Evolutionary conservation across 495 filamentous ascomycete species (phyloP), one percentile per base, ranked within the genome.

Genomic region (Hypoxylon perforatum): DNA sequence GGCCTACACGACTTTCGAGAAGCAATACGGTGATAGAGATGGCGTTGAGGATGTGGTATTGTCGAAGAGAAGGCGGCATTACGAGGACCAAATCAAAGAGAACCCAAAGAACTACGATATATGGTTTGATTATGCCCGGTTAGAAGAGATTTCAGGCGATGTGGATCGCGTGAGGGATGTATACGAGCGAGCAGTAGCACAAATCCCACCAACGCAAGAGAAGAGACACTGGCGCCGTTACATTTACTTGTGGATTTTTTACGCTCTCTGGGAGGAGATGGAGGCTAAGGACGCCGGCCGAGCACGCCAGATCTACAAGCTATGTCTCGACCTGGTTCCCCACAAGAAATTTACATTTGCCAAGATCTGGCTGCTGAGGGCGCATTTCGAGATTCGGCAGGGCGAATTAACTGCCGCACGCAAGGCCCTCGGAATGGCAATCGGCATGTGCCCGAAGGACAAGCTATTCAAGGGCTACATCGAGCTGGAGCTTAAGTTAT

Each of bases 291-390:
- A 98, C 69, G 73, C 87, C 35, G 85, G 90, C 18, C 88, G 96
- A 35, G 93, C 94, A 7, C 86, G 91, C 25, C 91, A 97, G 70
- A 92, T 99, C 67, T 98, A 97, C 79, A 84, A 91, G 57, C 91
- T 94, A 64, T 96, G 92, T 62, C 78, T 98, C 35, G 90, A 88
- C 68, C 79, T 97, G 21, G 89, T 98, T 64, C 96, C 95, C 0
- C 94, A 99, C 80, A 96, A 97, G 76, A 91, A 92, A 67, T 99
- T 98, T 79, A 97, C 95, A 1, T 99, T 97, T 75, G 92, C 93
- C 75, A 99, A 99, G 73, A 82, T 98, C 53, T 98, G 96, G 95
- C 80, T 97, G 15, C 82, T 94, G 77, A 94, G 92, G 70, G 94
- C 94, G 8, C 92, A 96, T 57, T 97, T 97, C 71, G 93, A 97